A percentile compares a stretch with the other conserved stretches of the same genome.
These are phyloP conservation scores for Amorphotheca resinae DNA, from an alignment of 495 filamentous ascomycete genomes.

Conservation along the genomic window DNA sequence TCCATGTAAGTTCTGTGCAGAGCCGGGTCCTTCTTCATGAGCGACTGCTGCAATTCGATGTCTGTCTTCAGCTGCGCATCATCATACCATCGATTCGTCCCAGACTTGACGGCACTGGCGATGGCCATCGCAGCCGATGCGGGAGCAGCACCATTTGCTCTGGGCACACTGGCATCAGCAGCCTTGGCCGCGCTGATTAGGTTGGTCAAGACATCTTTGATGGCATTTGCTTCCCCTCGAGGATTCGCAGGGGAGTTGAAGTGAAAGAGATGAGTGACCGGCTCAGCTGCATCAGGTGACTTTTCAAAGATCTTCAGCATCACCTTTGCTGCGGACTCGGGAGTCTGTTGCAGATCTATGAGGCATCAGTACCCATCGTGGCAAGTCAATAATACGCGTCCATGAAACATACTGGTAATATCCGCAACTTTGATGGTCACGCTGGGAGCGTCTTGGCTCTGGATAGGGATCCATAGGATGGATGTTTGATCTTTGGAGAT, in stretches of 20 bases:
- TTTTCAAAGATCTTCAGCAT: conserved; percentile 80
- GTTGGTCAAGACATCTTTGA: conserved; percentile 70
- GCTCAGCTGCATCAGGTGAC: conserved; percentile 37
- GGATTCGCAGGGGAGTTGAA: conserved; percentile 71
- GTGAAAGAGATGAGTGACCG: conserved; percentile 66
- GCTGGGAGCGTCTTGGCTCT: not conserved
- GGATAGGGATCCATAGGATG: conserved; percentile 66
- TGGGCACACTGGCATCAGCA: conserved; percentile 30
- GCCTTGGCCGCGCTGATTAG: conserved; percentile 60
- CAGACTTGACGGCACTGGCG: conserved; percentile 32
- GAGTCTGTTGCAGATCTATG: conserved; percentile 82
- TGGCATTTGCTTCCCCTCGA: conserved; percentile 66
- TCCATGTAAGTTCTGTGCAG: conserved; percentile 75
- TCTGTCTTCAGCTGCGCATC: conserved; percentile 62
- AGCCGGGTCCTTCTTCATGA: conserved; percentile 61
- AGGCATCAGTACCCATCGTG: conserved; percentile 8
- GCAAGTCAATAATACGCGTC: not conserved
- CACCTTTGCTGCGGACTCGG: conserved; percentile 67
- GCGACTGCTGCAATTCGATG: conserved; percentile 67
- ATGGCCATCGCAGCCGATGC: conserved; percentile 34
- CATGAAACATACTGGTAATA: conserved; percentile 60
- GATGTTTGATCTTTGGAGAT: conserved; percentile 55
- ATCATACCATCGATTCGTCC: conserved; percentile 54
- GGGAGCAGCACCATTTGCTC: conserved; percentile 29
- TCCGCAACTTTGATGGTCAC: conserved; percentile 58